Base-by-base conservation (phyloP, 345 rosid genomes). In the Clarkia xantiana region DNA sequence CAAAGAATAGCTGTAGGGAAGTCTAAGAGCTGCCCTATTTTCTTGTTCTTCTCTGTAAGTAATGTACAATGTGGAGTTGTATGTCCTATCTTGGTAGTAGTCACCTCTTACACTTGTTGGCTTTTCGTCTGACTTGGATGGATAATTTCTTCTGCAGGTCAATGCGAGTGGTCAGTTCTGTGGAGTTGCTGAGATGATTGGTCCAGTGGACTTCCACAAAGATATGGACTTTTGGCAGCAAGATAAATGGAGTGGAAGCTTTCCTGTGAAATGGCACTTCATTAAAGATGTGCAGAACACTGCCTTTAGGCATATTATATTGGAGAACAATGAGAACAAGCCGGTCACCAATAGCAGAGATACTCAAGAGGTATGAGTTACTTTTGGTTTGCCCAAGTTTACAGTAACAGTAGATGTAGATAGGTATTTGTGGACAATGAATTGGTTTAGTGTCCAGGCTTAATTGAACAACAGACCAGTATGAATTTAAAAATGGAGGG, bases 221-320 rank as follows among this genome's bases (percentile, higher is more conserved):
- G 93, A 84, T 58, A 81, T 91, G 94, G 93, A 86, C 60, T 91
- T 86, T 70, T 91, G 98, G 98, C 98, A 84, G 75, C 98, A 91
- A 69, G 94, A 91, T 62, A 91, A 91, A 69, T 91, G 96, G 98
- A 84, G 80, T 42, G 98, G 98, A 44, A 81, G 94, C 71, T 86
- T 91, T 62, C 74, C 80, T 56, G 93, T 91, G 39, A 91, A 81
- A 73, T 86, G 98, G 98, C 96, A 86, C 57, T 62, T 91, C 34
- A 76, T 91, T 41, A 91, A 86, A 69, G 94, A 91, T 66, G 74
- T 84, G 51, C 78, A 83, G 43, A 91, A 86, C 64, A 69, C 73
- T 47, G 71, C 62, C 54, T 74, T 91, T 53, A 73, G 94, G 70
- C 93, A 84, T 70, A 86, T 91, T 45, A 80, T 78, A 60, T 67